Evolutionary conservation across 305 asterid species (phyloP), one percentile per base, ranked within the genome.

Genomic region (Solanum hybrid): DNA sequence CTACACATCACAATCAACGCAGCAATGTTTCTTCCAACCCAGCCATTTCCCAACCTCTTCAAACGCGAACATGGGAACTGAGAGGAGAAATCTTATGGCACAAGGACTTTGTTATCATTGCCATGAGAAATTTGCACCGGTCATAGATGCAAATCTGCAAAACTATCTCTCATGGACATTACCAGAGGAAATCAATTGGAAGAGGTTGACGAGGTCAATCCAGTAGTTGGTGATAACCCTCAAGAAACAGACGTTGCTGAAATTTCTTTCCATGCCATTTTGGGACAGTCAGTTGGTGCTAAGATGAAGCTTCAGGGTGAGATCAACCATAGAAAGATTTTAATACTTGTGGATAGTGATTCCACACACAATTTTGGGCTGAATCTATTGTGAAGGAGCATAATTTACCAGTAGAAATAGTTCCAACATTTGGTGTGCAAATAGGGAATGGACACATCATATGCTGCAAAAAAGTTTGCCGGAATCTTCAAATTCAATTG

Each of bases 201-300:
- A 14, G 87, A 84, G 20, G 51, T n/a, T n/a, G 45, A 78, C 3
- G 17, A 17, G 10, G 36, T 26, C 10, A 45, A 15, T 29, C 41
- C 20, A 33, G 13, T 17, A 37, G 15, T 3, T 11, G 68, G 20
- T 10, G 91, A 72, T 1, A 27, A 37, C 20, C 41, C 32, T 24
- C 32, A n/a, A 22, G 26, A 57, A 76, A 76, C 38, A 11, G 11
- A 32, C 12, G 4, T 39, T 72, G 87, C 87, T 45, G 79, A 89
- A 76, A 89, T 89, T 29, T 70, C 65, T 20, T 73, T 75, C 34
- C 87, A 86, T 73, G 68, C 91, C 38, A 89, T 75, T 73, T 57
- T 57, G 10, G 70, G 70, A 57, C 4, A 57, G 70, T 17, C 70
- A 57, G 10, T 57, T 57, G 70, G 4, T 57, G 70, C 70, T 57